Conservation (phyloP, 2,329 filamentous ascomycete genomes). For the Zasmidium cellare region DNA sequence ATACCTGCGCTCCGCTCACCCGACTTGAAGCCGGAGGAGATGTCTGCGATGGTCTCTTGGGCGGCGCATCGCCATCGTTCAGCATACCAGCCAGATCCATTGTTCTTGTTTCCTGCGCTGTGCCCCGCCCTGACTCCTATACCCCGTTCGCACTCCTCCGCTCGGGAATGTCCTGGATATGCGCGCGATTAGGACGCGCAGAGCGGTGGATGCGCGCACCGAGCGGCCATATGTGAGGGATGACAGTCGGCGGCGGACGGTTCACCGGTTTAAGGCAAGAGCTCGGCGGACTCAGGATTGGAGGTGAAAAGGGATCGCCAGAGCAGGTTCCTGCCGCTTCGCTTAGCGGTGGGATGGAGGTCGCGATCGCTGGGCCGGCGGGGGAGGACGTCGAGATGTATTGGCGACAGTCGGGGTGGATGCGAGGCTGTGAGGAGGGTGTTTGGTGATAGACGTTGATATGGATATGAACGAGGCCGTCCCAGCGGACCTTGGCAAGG, state of each 20-base stretch:
- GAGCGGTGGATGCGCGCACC: not conserved
- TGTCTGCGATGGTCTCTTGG: slow-evolving; percentile 20
- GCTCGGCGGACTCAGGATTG: not conserved
- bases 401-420: no score
- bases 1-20: no score
- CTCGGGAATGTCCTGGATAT: no score
- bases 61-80: slow-evolving; percentile 31
- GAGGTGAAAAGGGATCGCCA: no score
- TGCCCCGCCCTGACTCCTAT: not conserved
- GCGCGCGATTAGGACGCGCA: slow-evolving; percentile 3
- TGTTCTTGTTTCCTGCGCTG: not conserved
- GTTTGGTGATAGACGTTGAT: no score
- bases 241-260: not conserved
- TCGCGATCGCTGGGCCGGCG: no score
- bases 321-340: no score
- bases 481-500: not conserved
- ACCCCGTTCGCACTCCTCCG: not conserved
- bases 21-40: slow-evolving; percentile 7
- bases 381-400: no score
- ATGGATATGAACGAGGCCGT: no score
- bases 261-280: no score
- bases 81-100: slow-evolving; percentile 37
- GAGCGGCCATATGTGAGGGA: slow-evolving; percentile 13
- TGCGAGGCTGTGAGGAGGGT: no score
- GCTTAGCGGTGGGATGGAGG: no score